phyloP scores from a whole-genome alignment of 176 grass and related monocot genomes.

The Aechmea fasciata region DNA sequence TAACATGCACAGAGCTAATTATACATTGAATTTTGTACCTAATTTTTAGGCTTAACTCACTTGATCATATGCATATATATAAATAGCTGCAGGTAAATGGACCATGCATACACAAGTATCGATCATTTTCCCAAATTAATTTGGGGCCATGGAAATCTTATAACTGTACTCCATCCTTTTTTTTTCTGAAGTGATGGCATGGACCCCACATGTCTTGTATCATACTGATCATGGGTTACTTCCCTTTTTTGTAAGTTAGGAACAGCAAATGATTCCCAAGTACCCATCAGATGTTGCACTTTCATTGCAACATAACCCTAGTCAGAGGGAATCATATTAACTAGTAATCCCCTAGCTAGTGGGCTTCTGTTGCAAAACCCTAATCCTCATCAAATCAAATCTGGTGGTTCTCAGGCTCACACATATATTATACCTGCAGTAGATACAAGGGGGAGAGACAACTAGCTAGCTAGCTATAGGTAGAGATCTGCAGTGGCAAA shows the following conservation, averaged over 20 bases:
- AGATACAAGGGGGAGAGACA: no score
- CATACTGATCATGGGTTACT: neutral
- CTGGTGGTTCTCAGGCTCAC: neutral
- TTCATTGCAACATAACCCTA: neutral
- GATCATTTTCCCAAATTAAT: neutral
- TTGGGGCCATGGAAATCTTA: neutral
- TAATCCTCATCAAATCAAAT: neutral
- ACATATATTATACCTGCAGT: no score
- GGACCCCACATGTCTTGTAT: neutral
- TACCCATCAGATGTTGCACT: conserved; percentile 1
- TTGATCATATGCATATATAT: no score
- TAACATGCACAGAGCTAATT: no score
- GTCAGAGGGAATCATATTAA: neutral
- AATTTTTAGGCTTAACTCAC: no score
- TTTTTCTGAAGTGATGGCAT: neutral
- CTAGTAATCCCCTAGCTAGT: neutral
- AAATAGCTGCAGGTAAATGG: no score
- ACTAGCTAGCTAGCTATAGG: no score
- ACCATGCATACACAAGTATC: no score
- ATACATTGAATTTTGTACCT: no score
- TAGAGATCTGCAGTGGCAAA: no score
- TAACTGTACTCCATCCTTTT: neutral
- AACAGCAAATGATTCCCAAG: conserved; percentile 1
- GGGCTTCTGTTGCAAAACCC: neutral
- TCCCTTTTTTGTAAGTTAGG: neutral